These are phyloP conservation scores for Powellomyces hirtus DNA, from an alignment of 192 early-diverging fungal genomes.

Conservation along the genomic window DNA sequence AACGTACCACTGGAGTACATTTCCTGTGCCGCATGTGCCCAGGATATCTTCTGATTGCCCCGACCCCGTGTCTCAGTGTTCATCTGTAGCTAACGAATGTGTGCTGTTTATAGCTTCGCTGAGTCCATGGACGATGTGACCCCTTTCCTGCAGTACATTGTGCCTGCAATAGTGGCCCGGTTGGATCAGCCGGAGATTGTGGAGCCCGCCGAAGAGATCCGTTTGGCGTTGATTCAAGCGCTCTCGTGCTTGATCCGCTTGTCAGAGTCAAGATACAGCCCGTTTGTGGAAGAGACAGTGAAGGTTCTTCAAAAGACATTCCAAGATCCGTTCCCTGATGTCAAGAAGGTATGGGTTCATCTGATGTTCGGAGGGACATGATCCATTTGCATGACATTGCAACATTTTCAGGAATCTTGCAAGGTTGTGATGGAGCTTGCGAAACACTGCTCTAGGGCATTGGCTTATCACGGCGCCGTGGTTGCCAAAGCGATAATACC, in stretches of 20 bases:
- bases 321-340: slow-evolving; percentile 52
- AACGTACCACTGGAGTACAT: no score
- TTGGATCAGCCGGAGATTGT: slow-evolving; percentile 41
- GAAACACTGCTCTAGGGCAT: slow-evolving; percentile 10
- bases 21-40: neutral
- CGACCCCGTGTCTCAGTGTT: neutral
- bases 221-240: slow-evolving; percentile 39
- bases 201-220: slow-evolving; percentile 55
- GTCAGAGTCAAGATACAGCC: slow-evolving; percentile 29
- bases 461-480: slow-evolving; percentile 32
- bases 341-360: slow-evolving; percentile 46
- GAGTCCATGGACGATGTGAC: slow-evolving; percentile 25
- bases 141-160: slow-evolving; percentile 36
- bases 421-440: slow-evolving; percentile 36
- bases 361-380: neutral
- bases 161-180: slow-evolving; percentile 44
- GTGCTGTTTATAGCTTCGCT: slow-evolving; percentile 19
- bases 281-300: slow-evolving; percentile 51
- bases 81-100: neutral
- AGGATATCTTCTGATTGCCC: neutral
- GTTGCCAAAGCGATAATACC: slow-evolving; percentile 43
- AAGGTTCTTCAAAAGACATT: slow-evolving; percentile 39
- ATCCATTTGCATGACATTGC: neutral
- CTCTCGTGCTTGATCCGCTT: slow-evolving; percentile 27
- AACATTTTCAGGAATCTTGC: slow-evolving; percentile 44